A percentile compares a stretch with the other conserved stretches of the same genome.
Evolutionary conservation across 2,329 filamentous ascomycete species (phyloP).

Genomic region (Acarospora socialis): DNA sequence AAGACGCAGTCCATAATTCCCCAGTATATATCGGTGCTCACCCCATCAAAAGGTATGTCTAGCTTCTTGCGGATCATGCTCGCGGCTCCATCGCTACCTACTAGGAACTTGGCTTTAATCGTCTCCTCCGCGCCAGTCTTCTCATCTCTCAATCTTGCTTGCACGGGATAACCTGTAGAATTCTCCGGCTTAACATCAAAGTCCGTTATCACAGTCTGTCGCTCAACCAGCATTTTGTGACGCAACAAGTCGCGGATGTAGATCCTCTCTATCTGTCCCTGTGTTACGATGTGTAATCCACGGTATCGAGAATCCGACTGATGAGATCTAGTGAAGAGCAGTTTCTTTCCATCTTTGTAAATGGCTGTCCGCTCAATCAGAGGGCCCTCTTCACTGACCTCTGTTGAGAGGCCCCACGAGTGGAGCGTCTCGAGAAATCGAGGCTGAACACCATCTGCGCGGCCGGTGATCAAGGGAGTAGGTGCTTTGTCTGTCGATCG

Average conservation of each 20-base stretch:
- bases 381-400: constrained; percentile 23
- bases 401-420: constrained; percentile 15
- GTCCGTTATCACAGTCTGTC: neutral
- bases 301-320: constrained; percentile 24
- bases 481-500: constrained; percentile 19
- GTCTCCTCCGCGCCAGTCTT: constrained; percentile 15
- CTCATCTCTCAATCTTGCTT: constrained; percentile 14
- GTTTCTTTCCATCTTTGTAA: constrained; percentile 19
- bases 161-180: constrained; percentile 12
- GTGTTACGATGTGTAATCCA: constrained; percentile 24
- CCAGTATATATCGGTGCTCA: constrained; percentile 23
- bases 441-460: constrained; percentile 18
- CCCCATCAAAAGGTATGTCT: constrained; percentile 20
- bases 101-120: constrained; percentile 20
- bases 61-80: constrained; percentile 21
- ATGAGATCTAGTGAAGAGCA: constrained; percentile 17
- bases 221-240: constrained; percentile 19
- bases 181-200: neutral
- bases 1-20: constrained; percentile 21
- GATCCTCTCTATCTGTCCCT: constrained; percentile 25
- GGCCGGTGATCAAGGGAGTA: constrained; percentile 17
- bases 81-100: constrained; percentile 21
- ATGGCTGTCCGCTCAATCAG: constrained; percentile 20
- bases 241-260: constrained; percentile 24
- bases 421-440: constrained; percentile 7